phyloP scores from a whole-genome alignment of 768 basidiomycete species.

The Trametes punicea region DNA sequence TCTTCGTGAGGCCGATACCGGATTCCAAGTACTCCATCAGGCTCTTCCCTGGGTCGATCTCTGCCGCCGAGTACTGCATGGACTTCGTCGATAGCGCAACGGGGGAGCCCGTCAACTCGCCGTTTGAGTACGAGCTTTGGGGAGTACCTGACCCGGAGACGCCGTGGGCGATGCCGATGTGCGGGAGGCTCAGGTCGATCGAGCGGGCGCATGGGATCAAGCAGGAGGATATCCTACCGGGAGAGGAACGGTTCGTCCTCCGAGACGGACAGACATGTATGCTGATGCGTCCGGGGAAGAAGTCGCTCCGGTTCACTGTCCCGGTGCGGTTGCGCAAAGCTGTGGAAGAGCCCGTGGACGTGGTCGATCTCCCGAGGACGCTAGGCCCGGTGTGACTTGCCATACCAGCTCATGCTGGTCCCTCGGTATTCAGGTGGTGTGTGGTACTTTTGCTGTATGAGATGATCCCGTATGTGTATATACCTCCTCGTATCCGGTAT shows the following conservation, averaged over 20 bases:
- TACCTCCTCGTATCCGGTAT: too few relatives aligned
- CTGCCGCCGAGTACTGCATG: background rate
- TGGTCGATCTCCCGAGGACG: background rate
- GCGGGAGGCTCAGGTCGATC: background rate
- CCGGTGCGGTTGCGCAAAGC: background rate
- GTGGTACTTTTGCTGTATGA: too few relatives aligned
- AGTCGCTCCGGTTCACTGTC: background rate
- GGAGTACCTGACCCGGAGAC: background rate
- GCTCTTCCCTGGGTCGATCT: background rate
- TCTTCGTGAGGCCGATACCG: background rate
- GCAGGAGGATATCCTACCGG: background rate
- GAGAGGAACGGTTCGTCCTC: background rate
- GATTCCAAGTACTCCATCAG: background rate
- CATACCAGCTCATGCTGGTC: too few relatives aligned
- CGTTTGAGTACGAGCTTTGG: background rate
- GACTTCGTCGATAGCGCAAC: slow-evolving; percentile 1
- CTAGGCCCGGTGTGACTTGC: too few relatives aligned
- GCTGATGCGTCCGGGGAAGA: background rate
- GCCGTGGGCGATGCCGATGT: background rate
- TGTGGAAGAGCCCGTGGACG: background rate
- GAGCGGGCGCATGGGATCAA: background rate
- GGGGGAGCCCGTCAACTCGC: slow-evolving; percentile 1
- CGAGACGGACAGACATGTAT: background rate
- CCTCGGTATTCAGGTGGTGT: too few relatives aligned
- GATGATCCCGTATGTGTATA: too few relatives aligned